These are phyloP conservation scores for Nicotiana sylvestris DNA, from an alignment of 257 asterid genomes.

Conservation along the genomic window DNA sequence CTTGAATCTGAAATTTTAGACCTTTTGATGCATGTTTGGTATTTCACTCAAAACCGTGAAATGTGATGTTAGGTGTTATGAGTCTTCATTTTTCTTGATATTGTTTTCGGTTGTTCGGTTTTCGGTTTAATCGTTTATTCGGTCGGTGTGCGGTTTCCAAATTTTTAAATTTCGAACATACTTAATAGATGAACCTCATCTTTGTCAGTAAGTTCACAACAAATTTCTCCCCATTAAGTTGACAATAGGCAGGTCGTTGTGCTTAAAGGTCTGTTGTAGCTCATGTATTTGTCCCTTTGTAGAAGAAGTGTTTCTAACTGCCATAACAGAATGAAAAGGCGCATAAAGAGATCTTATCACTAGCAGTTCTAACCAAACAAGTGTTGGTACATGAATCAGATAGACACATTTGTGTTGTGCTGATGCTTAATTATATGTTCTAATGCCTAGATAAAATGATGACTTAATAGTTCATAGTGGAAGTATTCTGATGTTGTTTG, in stretches of 20 bases:
- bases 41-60: too few species aligned
- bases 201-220: too few species aligned
- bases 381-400: neutral
- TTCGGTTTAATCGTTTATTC: too few species aligned
- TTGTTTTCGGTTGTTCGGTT: too few species aligned
- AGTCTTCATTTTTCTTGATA: too few species aligned
- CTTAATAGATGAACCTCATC: too few species aligned
- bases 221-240: too few species aligned
- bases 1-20: too few species aligned
- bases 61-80: too few species aligned
- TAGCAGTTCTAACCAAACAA: neutral
- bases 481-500: neutral
- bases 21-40: too few species aligned
- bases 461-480: neutral
- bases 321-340: constrained; percentile 56
- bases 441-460: neutral
- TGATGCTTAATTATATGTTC: neutral
- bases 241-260: constrained; percentile 27
- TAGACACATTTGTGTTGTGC: neutral
- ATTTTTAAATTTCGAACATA: too few species aligned
- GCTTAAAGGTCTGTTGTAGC: constrained; percentile 77
- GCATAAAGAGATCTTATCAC: constrained; percentile 2
- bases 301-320: constrained; percentile 81
- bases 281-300: constrained; percentile 73
- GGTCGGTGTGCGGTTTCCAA: too few species aligned